These are phyloP conservation scores for Micractinium sp. DNA, from an alignment of 139 green algal genomes.

Conservation along the genomic window DNA sequence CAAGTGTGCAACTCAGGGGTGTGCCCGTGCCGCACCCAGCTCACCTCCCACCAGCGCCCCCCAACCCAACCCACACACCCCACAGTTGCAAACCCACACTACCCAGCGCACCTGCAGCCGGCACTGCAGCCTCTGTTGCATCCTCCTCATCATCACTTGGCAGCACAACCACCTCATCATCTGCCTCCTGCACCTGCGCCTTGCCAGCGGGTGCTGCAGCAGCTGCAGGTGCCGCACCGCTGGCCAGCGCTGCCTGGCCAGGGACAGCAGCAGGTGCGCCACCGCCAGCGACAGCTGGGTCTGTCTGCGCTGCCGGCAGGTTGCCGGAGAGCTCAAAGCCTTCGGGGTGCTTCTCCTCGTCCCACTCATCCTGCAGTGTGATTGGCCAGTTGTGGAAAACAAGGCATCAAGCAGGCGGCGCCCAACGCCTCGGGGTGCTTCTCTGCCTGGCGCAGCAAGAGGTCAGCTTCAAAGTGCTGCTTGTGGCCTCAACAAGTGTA, in stretches of 20 bases:
- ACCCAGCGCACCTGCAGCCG: background rate
- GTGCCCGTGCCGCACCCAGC: too few relatives aligned
- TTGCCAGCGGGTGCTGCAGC: background rate
- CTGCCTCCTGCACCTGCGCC: background rate
- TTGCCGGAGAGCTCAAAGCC: constrained; percentile 65
- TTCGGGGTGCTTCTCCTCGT: constrained; percentile 67
- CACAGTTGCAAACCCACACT: background rate
- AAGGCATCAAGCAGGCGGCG: background rate
- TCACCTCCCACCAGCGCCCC: too few relatives aligned
- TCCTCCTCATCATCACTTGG: constrained; percentile 20
- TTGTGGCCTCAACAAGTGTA: background rate
- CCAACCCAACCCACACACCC: background rate
- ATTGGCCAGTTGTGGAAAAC: too few relatives aligned
- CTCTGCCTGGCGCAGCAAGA: too few relatives aligned
- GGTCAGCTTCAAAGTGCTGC: background rate
- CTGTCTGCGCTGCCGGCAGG: constrained; percentile 29
- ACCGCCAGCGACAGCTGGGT: background rate
- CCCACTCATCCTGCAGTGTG: constrained; percentile 56
- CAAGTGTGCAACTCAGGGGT: too few relatives aligned
- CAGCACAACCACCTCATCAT: background rate
- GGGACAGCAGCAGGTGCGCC: background rate
- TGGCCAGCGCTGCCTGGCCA: background rate
- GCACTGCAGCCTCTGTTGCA: background rate
- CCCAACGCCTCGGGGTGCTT: background rate
- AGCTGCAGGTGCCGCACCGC: background rate